A percentile compares a stretch with the other conserved stretches of the same genome.
Evolutionary conservation across 495 filamentous ascomycete species (phyloP).

Genomic region (Penicillium bialowiezense): DNA sequence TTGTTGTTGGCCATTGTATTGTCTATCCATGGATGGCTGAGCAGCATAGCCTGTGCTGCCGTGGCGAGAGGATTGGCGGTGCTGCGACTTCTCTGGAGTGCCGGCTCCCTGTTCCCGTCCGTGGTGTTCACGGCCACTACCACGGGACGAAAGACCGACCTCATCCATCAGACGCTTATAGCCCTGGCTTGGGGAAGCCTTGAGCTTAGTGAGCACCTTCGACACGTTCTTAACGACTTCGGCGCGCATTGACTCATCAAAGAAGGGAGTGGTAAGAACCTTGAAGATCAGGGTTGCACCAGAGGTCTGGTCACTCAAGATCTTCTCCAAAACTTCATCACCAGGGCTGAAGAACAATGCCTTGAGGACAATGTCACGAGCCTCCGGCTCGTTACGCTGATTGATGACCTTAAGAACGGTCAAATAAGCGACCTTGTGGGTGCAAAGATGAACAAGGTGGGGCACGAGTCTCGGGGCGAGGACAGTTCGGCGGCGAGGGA

Average conservation of each 20-base stretch:
- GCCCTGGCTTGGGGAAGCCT: slow-evolving; percentile 89
- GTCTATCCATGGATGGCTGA: slow-evolving; percentile 45
- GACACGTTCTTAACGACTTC: slow-evolving; percentile 90
- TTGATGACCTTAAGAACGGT: slow-evolving; percentile 99
- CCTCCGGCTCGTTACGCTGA: slow-evolving; percentile 90
- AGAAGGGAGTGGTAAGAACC: slow-evolving; percentile 95
- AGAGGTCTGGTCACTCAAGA: slow-evolving; percentile 85
- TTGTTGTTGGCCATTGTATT: slow-evolving; percentile 39
- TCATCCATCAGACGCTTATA: slow-evolving; percentile 99
- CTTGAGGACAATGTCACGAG: slow-evolving; percentile 85
- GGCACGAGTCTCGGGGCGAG: slow-evolving; percentile 91
- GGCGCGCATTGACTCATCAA: slow-evolving; percentile 84
- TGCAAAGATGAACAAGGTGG: slow-evolving; percentile 95
- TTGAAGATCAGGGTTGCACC: slow-evolving; percentile 98
- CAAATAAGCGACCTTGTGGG: slow-evolving; percentile 96
- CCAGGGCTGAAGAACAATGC: slow-evolving; percentile 93
- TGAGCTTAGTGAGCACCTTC: slow-evolving; percentile 82
- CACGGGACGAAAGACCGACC: slow-evolving; percentile 75
- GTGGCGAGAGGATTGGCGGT: slow-evolving; percentile 49
- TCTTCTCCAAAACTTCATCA: slow-evolving; percentile 84
- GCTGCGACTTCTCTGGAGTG: slow-evolving; percentile 45
- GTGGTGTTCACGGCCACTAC: slow-evolving; percentile 46
- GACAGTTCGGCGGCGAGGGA: slow-evolving; percentile 86
- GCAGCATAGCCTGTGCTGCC: slow-evolving; percentile 39
- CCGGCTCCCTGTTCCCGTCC: slow-evolving; percentile 41